Percentiles rank a stretch among this genome's conserved stretches.
phyloP scores from a whole-genome alignment of 371 early-diverging fungal genomes.

The Mucor lusitanicus region DNA sequence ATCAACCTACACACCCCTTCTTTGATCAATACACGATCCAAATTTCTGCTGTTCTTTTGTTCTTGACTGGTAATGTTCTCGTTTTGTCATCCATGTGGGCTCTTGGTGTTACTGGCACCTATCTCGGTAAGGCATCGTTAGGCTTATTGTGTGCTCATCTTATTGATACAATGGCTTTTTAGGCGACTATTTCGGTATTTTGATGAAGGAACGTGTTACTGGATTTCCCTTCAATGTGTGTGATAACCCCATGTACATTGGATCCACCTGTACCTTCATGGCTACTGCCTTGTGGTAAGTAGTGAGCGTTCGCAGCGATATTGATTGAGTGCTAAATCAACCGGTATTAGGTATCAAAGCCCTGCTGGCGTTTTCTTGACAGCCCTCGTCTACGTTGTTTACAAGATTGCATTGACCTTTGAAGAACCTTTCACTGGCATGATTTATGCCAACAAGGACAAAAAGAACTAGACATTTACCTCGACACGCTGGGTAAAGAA shows the following conservation, averaged over 20 bases:
- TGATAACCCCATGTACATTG: constrained; percentile 93
- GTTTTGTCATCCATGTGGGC: constrained; percentile 87
- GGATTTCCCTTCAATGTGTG: constrained; percentile 91
- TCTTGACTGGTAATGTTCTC: constrained; percentile 71
- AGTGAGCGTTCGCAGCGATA: neutral
- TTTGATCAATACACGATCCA: constrained; percentile 52
- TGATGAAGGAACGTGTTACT: constrained; percentile 86
- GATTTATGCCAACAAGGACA: constrained; percentile 75
- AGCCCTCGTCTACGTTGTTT: constrained; percentile 71
- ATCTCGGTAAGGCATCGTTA: constrained; percentile 61
- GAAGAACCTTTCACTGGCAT: constrained; percentile 67
- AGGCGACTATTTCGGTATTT: constrained; percentile 95
- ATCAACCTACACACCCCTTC: constrained; percentile 63
- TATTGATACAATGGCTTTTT: neutral
- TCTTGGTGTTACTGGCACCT: constrained; percentile 90
- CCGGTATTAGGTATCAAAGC: constrained; percentile 50
- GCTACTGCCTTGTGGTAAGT: constrained; percentile 83
- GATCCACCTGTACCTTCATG: constrained; percentile 87
- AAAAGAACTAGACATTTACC: constrained; percentile 26
- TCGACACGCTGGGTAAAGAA: neutral
- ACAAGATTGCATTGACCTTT: constrained; percentile 72
- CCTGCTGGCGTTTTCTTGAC: constrained; percentile 75
- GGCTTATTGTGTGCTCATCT: neutral
- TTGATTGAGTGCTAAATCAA: neutral
- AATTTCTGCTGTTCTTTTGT: constrained; percentile 52